These are phyloP conservation scores for Ophiocordyceps camponoti-saundersi DNA, from an alignment of 2,329 filamentous ascomycete species.

Conservation along the genomic window DNA sequence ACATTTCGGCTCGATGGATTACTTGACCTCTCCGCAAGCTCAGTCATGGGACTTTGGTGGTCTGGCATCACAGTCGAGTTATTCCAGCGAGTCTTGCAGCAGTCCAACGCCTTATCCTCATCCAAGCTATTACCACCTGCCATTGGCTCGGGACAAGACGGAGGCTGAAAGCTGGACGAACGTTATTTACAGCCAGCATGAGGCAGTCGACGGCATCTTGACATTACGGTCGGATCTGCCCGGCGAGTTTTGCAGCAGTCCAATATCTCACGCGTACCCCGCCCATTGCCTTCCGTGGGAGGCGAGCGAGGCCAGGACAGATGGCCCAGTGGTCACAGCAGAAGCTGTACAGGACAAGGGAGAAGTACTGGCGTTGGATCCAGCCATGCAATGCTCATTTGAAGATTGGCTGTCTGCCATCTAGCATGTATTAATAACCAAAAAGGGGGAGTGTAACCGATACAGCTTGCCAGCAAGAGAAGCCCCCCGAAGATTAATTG, in stretches of 20 bases:
- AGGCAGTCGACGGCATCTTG: background rate
- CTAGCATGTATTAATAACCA: background rate
- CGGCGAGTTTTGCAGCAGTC: background rate
- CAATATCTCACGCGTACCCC: background rate
- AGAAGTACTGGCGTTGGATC: background rate
- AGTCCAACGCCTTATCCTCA: background rate
- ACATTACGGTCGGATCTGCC: background rate
- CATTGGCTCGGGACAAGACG: background rate
- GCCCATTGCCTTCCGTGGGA: background rate
- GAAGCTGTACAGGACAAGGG: background rate
- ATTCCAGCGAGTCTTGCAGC: constrained; percentile 1
- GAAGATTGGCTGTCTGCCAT: background rate
- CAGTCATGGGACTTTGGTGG: background rate
- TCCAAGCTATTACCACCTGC: background rate
- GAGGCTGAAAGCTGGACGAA: background rate
- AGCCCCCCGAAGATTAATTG: background rate
- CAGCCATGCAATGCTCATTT: background rate
- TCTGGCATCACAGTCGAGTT: constrained; percentile 1
- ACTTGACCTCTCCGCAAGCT: background rate
- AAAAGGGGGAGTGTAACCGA: background rate
- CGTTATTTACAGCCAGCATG: background rate
- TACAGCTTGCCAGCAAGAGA: constrained; percentile 2
- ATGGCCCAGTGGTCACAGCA: no score
- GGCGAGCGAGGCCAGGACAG: background rate
- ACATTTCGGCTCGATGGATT: background rate